Percentiles rank a stretch among this genome's conserved stretches.
phyloP scores from a whole-genome alignment of 2,329 filamentous ascomycete genomes.

The Zymoseptoria passerinii region DNA sequence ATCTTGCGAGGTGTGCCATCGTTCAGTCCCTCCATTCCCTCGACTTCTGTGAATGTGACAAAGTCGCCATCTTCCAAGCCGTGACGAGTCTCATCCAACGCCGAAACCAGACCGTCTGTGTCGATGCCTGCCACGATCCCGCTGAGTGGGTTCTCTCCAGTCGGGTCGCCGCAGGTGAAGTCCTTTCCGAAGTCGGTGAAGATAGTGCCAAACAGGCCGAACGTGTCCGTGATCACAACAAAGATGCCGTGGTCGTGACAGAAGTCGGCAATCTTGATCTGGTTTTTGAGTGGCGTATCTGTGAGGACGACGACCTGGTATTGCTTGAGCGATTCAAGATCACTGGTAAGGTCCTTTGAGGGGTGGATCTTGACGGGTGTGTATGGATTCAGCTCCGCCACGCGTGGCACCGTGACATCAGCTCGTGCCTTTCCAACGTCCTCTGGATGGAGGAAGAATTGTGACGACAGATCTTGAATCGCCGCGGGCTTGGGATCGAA shows the following conservation, averaged over 20 bases:
- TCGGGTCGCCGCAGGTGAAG: conserved; percentile 83
- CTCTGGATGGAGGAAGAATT: conserved; percentile 85
- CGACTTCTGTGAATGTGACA: conserved; percentile 86
- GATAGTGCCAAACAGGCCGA: conserved; percentile 86
- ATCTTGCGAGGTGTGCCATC: conserved; percentile 77
- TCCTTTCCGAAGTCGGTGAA: conserved; percentile 97
- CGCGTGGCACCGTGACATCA: conserved; percentile 73
- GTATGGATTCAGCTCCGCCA: conserved; percentile 93
- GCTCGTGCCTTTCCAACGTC: conserved; percentile 92
- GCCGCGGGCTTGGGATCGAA: conserved; percentile 79
- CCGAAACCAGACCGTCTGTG: conserved; percentile 82
- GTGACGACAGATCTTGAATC: conserved; percentile 84
- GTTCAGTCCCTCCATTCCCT: conserved; percentile 87
- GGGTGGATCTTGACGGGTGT: conserved; percentile 76
- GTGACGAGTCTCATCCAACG: conserved; percentile 88
- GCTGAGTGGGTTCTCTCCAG: conserved; percentile 75
- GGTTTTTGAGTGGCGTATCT: conserved; percentile 68
- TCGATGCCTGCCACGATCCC: conserved; percentile 89
- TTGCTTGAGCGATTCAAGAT: conserved; percentile 74
- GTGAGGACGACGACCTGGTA: conserved; percentile 93
- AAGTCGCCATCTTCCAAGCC: conserved; percentile 94
- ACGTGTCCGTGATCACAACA: conserved; percentile 78
- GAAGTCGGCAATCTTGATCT: conserved; percentile 80
- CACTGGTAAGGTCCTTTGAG: conserved; percentile 56
- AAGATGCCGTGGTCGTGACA: conserved; percentile 92